Conservation (phyloP, 2,329 filamentous ascomycete genomes). For the Alternaria hordeiaustralica region DNA sequence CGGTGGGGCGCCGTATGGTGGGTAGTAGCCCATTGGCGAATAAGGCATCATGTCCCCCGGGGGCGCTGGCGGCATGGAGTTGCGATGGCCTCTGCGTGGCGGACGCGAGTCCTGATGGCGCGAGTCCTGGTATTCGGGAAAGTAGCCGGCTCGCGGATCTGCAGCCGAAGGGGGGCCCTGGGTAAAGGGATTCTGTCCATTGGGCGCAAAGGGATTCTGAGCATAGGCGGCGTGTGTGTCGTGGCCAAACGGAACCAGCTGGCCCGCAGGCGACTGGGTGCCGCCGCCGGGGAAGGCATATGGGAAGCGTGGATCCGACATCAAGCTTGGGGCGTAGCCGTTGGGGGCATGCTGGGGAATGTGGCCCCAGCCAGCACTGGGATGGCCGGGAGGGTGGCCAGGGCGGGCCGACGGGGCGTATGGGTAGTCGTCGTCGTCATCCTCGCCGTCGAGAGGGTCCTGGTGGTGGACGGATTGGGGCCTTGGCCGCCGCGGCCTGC, state of each 20-base stretch:
- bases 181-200: constrained; percentile 35
- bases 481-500: constrained; percentile 39
- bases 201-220: constrained; percentile 40
- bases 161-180: constrained; percentile 26
- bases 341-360: constrained; percentile 42
- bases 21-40: constrained; percentile 34
- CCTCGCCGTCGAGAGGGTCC: constrained; percentile 54
- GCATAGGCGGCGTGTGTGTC: constrained; percentile 47
- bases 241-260: constrained; percentile 44
- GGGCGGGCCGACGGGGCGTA: constrained; percentile 38
- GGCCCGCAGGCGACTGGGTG: constrained; percentile 30
- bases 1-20: constrained; percentile 35
- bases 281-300: constrained; percentile 35
- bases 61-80: constrained; percentile 42
- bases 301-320: constrained; percentile 43
- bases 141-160: constrained; percentile 45
- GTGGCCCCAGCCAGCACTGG: constrained; percentile 46
- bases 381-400: constrained; percentile 43
- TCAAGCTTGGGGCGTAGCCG: constrained; percentile 48
- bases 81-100: constrained; percentile 36
- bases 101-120: constrained; percentile 18
- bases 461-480: constrained; percentile 48
- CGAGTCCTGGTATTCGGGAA: constrained; percentile 30
- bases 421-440: constrained; percentile 56
- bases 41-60: constrained; percentile 46